Percentiles rank a stretch among this genome's conserved stretches.
Evolutionary conservation across 1,284 basidiomycete genomes (phyloP).

Genomic region (Irpex sp.): DNA sequence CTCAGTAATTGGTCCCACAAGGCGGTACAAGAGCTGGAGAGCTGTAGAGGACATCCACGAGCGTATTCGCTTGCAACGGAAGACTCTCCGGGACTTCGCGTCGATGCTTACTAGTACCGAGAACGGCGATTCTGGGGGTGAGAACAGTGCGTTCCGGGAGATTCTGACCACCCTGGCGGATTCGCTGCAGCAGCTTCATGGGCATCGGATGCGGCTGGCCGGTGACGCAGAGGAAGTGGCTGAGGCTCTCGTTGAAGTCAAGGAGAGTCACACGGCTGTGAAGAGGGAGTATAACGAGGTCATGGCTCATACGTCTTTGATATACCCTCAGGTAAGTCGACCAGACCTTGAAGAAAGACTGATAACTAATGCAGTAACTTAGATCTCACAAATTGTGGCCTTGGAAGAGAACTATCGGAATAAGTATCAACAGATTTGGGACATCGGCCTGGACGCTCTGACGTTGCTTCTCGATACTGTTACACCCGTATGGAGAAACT

Average conservation of each 20-base stretch:
- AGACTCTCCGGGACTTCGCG: conserved; percentile 44
- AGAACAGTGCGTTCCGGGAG: conserved; percentile 44
- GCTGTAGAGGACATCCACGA: conserved; percentile 68
- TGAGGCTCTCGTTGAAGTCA: conserved; percentile 44
- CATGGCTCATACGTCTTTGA: conserved; percentile 57
- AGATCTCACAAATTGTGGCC: conserved; percentile 63
- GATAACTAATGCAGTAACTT: conserved; percentile 1
- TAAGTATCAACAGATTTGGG: conserved; percentile 72
- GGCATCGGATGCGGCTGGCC: conserved; percentile 33
- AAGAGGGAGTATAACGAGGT: conserved; percentile 65
- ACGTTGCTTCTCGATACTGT: conserved; percentile 69
- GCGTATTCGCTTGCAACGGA: conserved; percentile 52
- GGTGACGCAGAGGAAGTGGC: conserved; percentile 43
- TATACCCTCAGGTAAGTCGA: conserved; percentile 57
- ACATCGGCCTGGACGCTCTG: conserved; percentile 65
- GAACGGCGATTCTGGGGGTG: background rate
- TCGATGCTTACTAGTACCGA: conserved; percentile 6
- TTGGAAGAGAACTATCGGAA: conserved; percentile 71
- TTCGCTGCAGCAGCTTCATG: conserved; percentile 36
- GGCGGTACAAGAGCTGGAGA: conserved; percentile 51
- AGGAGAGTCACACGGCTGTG: conserved; percentile 45
- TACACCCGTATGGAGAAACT: conserved; percentile 71
- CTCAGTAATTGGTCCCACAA: conserved; percentile 59
- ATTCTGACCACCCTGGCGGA: conserved; percentile 43
- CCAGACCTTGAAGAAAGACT: background rate